Conservation (phyloP, 305 asterid genomes). For the Fraxinus angustifolia region DNA sequence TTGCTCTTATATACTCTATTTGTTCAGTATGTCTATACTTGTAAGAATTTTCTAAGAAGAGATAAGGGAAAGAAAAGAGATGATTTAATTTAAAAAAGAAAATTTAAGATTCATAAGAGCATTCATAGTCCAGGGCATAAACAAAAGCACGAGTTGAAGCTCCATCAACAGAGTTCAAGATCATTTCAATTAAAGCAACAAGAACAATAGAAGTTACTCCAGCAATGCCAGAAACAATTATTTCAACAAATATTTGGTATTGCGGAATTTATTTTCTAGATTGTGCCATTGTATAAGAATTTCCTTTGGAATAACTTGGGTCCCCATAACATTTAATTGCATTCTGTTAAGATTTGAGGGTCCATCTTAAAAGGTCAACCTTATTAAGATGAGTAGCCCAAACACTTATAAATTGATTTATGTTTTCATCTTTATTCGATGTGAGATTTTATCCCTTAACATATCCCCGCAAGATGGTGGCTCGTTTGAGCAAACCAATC, state of each 20-base stretch:
- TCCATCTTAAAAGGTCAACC: no score
- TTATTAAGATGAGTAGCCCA: no score
- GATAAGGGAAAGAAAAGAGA: not conserved
- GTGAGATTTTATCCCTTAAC: no score
- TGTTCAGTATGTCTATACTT: not conserved
- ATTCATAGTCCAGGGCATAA: conserved; percentile 4
- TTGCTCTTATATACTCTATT: not conserved
- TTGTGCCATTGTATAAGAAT: not conserved
- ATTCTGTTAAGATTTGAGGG: not conserved
- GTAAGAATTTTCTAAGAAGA: conserved; percentile 12
- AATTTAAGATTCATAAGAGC: not conserved
- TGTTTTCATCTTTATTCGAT: no score
- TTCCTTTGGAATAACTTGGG: not conserved
- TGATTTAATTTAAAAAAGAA: not conserved
- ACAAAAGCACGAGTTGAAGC: not conserved
- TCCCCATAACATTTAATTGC: not conserved
- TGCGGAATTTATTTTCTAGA: not conserved
- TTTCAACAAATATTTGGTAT: not conserved
- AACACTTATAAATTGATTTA: no score
- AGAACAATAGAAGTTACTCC: not conserved
- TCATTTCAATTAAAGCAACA: not conserved
- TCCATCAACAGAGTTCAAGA: not conserved
- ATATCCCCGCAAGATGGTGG: no score
- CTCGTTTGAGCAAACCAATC: no score
- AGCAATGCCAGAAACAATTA: not conserved